A percentile compares a stretch with the other conserved stretches of the same genome.
Evolutionary conservation across 2,329 filamentous ascomycete genomes (phyloP).

Genomic region (Nigrospora oryzae): DNA sequence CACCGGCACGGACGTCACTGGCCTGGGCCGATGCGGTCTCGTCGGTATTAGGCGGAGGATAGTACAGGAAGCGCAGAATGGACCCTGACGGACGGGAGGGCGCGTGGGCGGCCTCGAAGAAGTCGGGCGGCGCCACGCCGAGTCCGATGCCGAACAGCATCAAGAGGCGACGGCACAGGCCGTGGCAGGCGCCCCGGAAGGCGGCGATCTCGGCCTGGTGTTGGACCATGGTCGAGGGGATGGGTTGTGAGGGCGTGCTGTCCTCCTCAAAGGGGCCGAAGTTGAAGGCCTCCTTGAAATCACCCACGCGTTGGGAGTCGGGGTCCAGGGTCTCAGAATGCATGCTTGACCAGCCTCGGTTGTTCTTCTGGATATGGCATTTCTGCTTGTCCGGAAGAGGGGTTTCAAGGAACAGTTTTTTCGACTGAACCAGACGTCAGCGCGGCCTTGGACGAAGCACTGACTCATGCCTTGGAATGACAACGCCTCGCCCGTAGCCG

Average conservation of each 20-base stretch:
- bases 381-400: conserved; percentile 63
- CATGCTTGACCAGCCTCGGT: conserved; percentile 84
- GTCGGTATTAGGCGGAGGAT: conserved; percentile 44
- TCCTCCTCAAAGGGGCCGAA: conserved; percentile 67
- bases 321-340: conserved; percentile 84
- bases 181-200: conserved; percentile 65
- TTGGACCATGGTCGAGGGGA: conserved; percentile 55
- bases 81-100: conserved; percentile 39
- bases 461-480: too few species aligned
- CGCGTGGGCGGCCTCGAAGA: conserved; percentile 46
- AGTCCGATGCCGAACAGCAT: conserved; percentile 73
- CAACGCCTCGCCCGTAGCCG: too few species aligned
- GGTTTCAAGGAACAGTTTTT: conserved; percentile 58
- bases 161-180: conserved; percentile 65
- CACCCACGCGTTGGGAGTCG: conserved; percentile 69
- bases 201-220: conserved; percentile 52
- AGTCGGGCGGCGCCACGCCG: conserved; percentile 44
- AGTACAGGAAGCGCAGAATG: conserved; percentile 65
- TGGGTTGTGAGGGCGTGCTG: conserved; percentile 64
- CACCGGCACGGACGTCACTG: conserved; percentile 73
- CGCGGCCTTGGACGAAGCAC: too few species aligned
- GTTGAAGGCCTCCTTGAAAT: conserved; percentile 86
- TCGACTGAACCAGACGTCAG: conserved; percentile 40
- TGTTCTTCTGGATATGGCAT: conserved; percentile 71
- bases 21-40: conserved; percentile 31